phyloP scores from a whole-genome alignment of 306 rosid species.

The Mucuna pruriens region DNA sequence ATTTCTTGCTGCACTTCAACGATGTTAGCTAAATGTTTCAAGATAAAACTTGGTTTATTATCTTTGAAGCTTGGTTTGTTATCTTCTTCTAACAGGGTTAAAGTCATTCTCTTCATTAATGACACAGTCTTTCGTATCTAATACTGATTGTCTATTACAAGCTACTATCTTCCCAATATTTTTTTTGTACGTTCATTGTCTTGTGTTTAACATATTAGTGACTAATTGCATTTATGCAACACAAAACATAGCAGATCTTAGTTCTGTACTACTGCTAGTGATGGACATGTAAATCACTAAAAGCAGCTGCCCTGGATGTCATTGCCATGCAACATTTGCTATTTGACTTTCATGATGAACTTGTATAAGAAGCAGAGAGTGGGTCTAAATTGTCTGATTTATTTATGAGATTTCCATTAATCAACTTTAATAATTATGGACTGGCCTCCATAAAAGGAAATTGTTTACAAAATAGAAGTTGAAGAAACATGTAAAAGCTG shows the following conservation, averaged over 20 bases:
- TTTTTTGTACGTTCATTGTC: not conserved
- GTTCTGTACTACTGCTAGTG: not conserved
- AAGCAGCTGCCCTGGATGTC: not conserved
- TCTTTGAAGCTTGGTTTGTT: not conserved
- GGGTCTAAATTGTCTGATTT: not conserved
- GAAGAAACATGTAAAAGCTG: not conserved
- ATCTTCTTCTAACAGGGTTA: not conserved
- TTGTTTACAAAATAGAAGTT: not conserved
- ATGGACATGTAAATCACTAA: not conserved
- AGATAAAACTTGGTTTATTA: not conserved
- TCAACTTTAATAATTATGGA: slow-evolving; percentile 6
- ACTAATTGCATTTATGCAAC: not conserved
- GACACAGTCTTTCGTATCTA: not conserved
- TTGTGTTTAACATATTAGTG: not conserved
- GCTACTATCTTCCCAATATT: not conserved
- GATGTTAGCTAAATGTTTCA: slow-evolving; percentile 9
- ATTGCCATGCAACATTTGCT: not conserved
- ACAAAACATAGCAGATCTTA: not conserved
- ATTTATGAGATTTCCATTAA: not conserved
- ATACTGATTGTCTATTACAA: not conserved
- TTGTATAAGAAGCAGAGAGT: not conserved
- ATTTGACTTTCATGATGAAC: not conserved
- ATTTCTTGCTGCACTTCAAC: not conserved
- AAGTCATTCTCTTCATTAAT: not conserved
- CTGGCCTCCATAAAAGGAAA: not conserved